Evolutionary conservation across 352 stramenopile species (phyloP), one percentile per base, ranked within the genome.

Genomic region (Plasmopara muralis): DNA sequence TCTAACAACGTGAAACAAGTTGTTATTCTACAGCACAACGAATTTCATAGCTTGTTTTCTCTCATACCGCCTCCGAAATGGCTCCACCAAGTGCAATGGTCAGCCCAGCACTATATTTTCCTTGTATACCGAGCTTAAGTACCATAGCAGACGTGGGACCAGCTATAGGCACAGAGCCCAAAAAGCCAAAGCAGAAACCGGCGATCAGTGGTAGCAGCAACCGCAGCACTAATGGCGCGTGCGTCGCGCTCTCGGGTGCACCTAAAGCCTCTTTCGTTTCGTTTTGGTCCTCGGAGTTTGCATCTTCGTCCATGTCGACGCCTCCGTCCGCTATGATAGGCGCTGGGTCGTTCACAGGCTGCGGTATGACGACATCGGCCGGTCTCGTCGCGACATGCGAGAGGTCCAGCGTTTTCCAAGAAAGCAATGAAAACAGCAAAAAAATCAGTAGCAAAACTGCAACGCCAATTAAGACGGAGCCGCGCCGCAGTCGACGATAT

Each of bases 131-230:
- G 10, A 93, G 68, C 66, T 90, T 91, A 16, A 95, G 50, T 44
- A 95, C 84, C 82, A 95, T 95, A 4, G 84, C 84, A 1, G 82
- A 93, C 33, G 84, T 95, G 18, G 84, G 84, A 2, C 84, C 84
- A 0, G 84, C 80, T 29, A 95, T 72, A 2, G 84, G 84, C 14
- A 95, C 81, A 0, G 84, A 95, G 0, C 84, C 84, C 35, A 95
- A 57, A 53, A 95, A 95, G 0, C 84, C 84, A 50, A 95, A 95
- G 54, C 69, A 81, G 50, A 88, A 95, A 2, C 84, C 84, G 2
- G 82, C 78, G 25, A 92, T 50, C 37, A 93, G 53, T 38, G 84
- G 84, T 40, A 93, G 57, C 37, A 95, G 34, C 43, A 89, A 53
- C 10, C 79, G 72, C 47, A 89, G 46, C 35, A 86, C 40, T 30